Conservation (phyloP, 345 rosid genomes). For the Barbarea vulgaris region DNA sequence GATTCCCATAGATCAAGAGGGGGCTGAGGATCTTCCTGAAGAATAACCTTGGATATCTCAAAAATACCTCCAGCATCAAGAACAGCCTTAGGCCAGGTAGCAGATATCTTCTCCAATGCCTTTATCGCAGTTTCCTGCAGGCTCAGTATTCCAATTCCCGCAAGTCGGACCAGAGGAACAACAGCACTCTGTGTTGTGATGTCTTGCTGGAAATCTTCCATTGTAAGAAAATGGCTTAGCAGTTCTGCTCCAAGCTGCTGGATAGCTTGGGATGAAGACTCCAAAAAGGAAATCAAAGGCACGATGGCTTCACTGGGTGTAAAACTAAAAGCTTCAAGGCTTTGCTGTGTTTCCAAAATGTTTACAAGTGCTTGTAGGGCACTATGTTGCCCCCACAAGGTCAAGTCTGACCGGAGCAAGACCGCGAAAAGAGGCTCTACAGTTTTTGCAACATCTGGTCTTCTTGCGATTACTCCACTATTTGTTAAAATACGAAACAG, state of each 20-base stretch:
- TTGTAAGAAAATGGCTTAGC: conserved; percentile 81
- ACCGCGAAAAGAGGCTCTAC: conserved; percentile 86
- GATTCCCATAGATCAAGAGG: conserved; percentile 83
- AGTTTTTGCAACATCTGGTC: conserved; percentile 74
- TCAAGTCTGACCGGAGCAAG: conserved; percentile 77
- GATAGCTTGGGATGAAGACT: conserved; percentile 85
- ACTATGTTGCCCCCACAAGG: conserved; percentile 89
- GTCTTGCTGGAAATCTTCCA: conserved; percentile 88
- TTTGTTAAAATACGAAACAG: conserved; percentile 87
- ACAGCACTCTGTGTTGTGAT: conserved; percentile 80
- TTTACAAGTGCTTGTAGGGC: conserved; percentile 89
- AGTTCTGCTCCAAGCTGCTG: conserved; percentile 93
- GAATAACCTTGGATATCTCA: conserved; percentile 80
- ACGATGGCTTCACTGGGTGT: conserved; percentile 85
- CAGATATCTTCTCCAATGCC: conserved; percentile 77
- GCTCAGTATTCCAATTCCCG: conserved; percentile 78
- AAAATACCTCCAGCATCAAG: conserved; percentile 83
- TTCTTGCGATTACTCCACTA: conserved; percentile 75
- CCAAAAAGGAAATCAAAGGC: conserved; percentile 79
- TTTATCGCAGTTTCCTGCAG: conserved; percentile 84
- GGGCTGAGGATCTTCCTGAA: conserved; percentile 89
- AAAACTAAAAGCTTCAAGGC: conserved; percentile 69
- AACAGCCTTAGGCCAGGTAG: conserved; percentile 87
- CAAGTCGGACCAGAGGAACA: conserved; percentile 84
- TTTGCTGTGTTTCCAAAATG: conserved; percentile 87